Percentiles rank a stretch among this genome's conserved stretches.
phyloP scores from a whole-genome alignment of 1,139 yeast genomes.

The Spathaspora sp. region DNA sequence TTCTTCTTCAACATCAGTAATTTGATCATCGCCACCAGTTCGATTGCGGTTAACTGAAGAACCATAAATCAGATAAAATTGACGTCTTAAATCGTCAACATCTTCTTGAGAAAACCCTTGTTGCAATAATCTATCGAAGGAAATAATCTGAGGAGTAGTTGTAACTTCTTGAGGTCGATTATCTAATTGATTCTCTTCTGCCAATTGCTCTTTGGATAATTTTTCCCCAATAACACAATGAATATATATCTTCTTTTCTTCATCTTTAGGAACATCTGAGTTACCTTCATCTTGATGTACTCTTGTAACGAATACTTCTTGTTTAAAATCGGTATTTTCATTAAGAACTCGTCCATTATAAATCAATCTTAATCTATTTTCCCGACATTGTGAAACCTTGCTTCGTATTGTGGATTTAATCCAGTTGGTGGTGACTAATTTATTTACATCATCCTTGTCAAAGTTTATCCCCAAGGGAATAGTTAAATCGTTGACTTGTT shows the following conservation, averaged over 20 bases:
- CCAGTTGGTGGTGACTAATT: constrained; percentile 30
- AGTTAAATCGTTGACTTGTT: constrained; percentile 27
- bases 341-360: constrained; percentile 72
- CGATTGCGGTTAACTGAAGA: constrained; percentile 2
- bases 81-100: constrained; percentile 66
- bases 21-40: constrained; percentile 20
- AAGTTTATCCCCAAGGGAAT: constrained; percentile 31
- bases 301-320: constrained; percentile 44
- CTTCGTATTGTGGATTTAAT: constrained; percentile 27
- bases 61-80: constrained; percentile 63
- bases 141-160: constrained; percentile 70
- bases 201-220: constrained; percentile 56
- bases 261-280: constrained; percentile 11
- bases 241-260: constrained; percentile 45
- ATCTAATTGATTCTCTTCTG: constrained; percentile 62
- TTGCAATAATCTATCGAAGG: constrained; percentile 78
- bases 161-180: constrained; percentile 49
- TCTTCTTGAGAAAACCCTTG: constrained; percentile 85
- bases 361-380: constrained; percentile 65
- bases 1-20: constrained; percentile 43
- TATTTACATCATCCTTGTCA: constrained; percentile 33
- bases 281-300: constrained; percentile 9
- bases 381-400: constrained; percentile 26
- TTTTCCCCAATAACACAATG: constrained; percentile 84
- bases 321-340: constrained; percentile 54